Percentiles rank a stretch among this genome's conserved stretches.
Conservation (phyloP, 2,329 filamentous ascomycete species). For the Microdochium bolleyi region DNA sequence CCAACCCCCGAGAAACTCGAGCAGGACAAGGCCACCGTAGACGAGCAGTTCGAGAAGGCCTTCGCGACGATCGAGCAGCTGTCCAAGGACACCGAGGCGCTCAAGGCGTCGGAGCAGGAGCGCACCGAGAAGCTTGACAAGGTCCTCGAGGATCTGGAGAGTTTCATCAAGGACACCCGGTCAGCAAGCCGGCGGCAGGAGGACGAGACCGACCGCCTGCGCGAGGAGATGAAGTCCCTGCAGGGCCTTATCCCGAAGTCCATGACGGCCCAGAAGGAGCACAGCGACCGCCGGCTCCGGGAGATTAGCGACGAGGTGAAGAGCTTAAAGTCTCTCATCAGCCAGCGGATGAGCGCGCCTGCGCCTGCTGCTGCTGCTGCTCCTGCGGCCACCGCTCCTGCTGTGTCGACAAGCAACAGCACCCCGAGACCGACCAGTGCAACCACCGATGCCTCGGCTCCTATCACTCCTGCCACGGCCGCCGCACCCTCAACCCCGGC, state of each 20-base stretch:
- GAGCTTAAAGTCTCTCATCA: slow-evolving; percentile 83
- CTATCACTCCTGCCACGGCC: slow-evolving; percentile 12
- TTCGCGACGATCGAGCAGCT: slow-evolving; percentile 90
- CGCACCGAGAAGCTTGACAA: slow-evolving; percentile 77
- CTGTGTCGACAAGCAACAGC: slow-evolving; percentile 3
- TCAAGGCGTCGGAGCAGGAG: slow-evolving; percentile 81
- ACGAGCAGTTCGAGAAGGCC: slow-evolving; percentile 87
- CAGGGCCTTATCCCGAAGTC: slow-evolving; percentile 84
- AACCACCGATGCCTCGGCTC: slow-evolving; percentile 4
- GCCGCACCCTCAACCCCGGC: slow-evolving; percentile 11
- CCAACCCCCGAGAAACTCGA: slow-evolving; percentile 91
- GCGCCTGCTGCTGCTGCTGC: slow-evolving; percentile 17
- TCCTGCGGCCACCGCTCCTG: slow-evolving; percentile 6
- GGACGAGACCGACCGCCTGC: slow-evolving; percentile 78
- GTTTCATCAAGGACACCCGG: slow-evolving; percentile 74
- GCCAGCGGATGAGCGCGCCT: slow-evolving; percentile 46
- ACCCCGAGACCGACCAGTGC: slow-evolving; percentile 8
- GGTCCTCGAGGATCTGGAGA: slow-evolving; percentile 77
- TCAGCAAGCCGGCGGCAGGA: slow-evolving; percentile 73
- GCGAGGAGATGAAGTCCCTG: slow-evolving; percentile 76
- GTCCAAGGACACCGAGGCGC: slow-evolving; percentile 75
- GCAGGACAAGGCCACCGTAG: slow-evolving; percentile 86
- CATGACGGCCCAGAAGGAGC: slow-evolving; percentile 78
- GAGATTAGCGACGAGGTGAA: slow-evolving; percentile 84
- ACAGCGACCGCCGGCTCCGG: slow-evolving; percentile 70